phyloP scores from a whole-genome alignment of 2,329 filamentous ascomycete species.

The Ascomycota sp. region DNA sequence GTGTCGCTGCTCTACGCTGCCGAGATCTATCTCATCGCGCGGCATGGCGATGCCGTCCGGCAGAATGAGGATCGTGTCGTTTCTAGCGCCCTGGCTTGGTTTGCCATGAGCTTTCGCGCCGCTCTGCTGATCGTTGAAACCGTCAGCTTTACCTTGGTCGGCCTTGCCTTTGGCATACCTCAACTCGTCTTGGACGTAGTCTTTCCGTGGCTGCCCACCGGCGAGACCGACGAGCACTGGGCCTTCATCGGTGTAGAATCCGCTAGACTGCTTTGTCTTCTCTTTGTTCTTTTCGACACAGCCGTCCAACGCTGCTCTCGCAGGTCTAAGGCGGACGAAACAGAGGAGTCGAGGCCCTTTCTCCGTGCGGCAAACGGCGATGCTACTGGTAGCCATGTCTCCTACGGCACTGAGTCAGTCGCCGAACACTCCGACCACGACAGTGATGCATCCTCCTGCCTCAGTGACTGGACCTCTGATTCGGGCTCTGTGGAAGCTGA shows the following conservation, averaged over 20 bases:
- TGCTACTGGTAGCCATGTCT: not conserved
- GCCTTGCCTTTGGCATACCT: conserved; percentile 1
- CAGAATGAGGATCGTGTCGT: conserved; percentile 1
- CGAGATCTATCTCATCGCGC: not conserved
- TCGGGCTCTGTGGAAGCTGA: conserved; percentile 1
- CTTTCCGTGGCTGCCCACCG: not conserved
- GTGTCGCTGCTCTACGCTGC: not conserved
- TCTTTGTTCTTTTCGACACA: not conserved
- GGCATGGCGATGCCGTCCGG: not conserved
- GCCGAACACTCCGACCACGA: conserved; percentile 1
- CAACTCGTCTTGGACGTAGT: not conserved
- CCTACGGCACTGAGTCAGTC: not conserved
- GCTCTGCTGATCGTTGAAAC: not conserved
- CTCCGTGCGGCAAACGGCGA: not conserved
- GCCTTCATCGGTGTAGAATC: not conserved
- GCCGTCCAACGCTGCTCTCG: not conserved
- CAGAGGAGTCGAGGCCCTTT: not conserved
- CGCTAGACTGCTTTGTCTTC: not conserved
- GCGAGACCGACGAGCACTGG: not conserved
- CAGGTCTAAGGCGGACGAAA: not conserved
- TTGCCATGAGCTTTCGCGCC: not conserved
- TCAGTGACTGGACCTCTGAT: conserved; percentile 1
- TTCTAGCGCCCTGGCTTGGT: conserved; percentile 1
- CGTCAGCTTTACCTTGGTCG: not conserved
- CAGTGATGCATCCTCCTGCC: not conserved